Percentiles rank a stretch among this genome's conserved stretches.
Conservation (phyloP, 345 rosid species). For the Orychophragmus violaceus region DNA sequence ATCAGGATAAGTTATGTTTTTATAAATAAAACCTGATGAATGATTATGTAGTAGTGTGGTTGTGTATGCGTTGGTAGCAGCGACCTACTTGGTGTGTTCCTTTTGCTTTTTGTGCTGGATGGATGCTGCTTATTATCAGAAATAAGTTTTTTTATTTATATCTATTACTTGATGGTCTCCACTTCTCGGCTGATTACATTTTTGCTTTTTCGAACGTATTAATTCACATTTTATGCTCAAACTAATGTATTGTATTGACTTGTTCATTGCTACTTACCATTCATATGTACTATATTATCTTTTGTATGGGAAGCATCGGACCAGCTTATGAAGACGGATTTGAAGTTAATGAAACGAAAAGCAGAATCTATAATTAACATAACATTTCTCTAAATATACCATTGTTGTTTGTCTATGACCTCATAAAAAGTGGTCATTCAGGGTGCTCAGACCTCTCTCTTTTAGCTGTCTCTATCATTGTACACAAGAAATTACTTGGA, state of each 20-base stretch:
- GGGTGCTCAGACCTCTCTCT: slow-evolving; percentile 63
- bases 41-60: slow-evolving; percentile 15
- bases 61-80: not conserved
- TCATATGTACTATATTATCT: not conserved
- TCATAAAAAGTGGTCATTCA: slow-evolving; percentile 34
- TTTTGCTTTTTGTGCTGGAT: not conserved
- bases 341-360: not conserved
- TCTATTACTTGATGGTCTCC: too few relatives aligned
- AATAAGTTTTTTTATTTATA: too few relatives aligned
- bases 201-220: too few relatives aligned
- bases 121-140: not conserved
- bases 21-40: slow-evolving; percentile 12
- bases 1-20: not conserved
- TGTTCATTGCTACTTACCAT: not conserved
- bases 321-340: not conserved
- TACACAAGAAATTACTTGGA: slow-evolving; percentile 53
- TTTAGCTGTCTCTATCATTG: slow-evolving; percentile 65
- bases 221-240: not conserved
- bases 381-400: not conserved
- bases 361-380: slow-evolving; percentile 1
- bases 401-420: not conserved
- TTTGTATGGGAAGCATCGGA: not conserved
- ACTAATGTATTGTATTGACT: too few relatives aligned
- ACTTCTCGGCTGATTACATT: too few relatives aligned
- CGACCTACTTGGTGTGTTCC: not conserved